These are phyloP conservation scores for Phycomyces blakesleeanus DNA, from an alignment of 192 early-diverging fungal species.

Conservation along the genomic window DNA sequence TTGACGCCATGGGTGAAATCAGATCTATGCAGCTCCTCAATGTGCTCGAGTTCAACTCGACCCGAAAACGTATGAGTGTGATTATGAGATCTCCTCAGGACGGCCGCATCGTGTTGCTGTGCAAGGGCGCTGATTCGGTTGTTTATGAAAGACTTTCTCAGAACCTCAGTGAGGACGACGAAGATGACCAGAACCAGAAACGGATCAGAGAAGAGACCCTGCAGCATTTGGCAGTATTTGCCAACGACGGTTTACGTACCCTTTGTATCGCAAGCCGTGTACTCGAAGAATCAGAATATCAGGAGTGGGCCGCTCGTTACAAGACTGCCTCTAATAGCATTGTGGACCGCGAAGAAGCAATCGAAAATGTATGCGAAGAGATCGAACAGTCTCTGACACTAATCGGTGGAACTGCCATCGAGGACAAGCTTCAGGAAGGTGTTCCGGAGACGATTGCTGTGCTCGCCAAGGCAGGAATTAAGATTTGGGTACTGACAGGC, in stretches of 20 bases:
- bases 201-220: slow-evolving; percentile 66
- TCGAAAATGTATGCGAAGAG: slow-evolving; percentile 50
- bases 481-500: slow-evolving; percentile 79
- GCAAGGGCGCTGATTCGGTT: slow-evolving; percentile 93
- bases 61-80: slow-evolving; percentile 93
- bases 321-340: slow-evolving; percentile 46
- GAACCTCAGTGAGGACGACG: slow-evolving; percentile 24
- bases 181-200: slow-evolving; percentile 52
- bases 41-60: slow-evolving; percentile 87
- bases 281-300: slow-evolving; percentile 53
- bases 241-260: slow-evolving; percentile 71
- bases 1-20: slow-evolving; percentile 74
- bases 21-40: slow-evolving; percentile 62
- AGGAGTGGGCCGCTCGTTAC: slow-evolving; percentile 54
- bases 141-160: slow-evolving; percentile 71
- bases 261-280: slow-evolving; percentile 65
- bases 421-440: slow-evolving; percentile 75
- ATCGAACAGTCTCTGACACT: slow-evolving; percentile 60
- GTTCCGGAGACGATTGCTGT: slow-evolving; percentile 70
- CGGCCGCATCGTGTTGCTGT: slow-evolving; percentile 65
- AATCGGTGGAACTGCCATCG: slow-evolving; percentile 75
- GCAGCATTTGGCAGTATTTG: slow-evolving; percentile 82
- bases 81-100: slow-evolving; percentile 67
- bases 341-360: slow-evolving; percentile 53
- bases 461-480: slow-evolving; percentile 62